Evolutionary conservation across 805 yeast genomes (phyloP), one percentile per base, ranked within the genome.

Genomic region (Yueomyces sinensis): DNA sequence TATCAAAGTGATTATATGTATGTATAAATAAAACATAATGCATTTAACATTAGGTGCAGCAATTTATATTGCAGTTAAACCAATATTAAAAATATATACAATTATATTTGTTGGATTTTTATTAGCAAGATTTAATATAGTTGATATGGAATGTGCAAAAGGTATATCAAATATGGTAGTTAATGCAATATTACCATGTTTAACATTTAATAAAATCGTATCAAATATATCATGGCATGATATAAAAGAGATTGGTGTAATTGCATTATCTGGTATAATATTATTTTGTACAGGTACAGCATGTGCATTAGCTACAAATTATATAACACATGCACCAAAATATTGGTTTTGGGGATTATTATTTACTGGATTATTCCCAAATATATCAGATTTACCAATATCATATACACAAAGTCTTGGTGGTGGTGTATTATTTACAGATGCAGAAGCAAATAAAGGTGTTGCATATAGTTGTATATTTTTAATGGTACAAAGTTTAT

Each of bases 361-460:
- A 5, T 67, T 77, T 20, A 83, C 81, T 9, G 84, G 89, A 0
- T 61, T 80, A 22, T 72, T 82, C 48, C 87, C 86, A 30, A 83
- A 83, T 49, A 74, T 79, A 30, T 72, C 86, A 13, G 94, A 83
- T 57, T 63, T 83, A 37, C 94, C 95, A 0, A 80, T 83, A 44
- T 94, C 94, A 0, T 84, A 83, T 44, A 53, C 76, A 27, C 83
- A 77, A 47, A 78, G 89, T 3, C 58, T 83, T 48, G 76, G 81
- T 18, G 62, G 68, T 14, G 75, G 84, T 1, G 60, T 70, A 1
- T 57, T 66, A 5, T 75, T 84, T 44, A 58, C 74, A 0, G 38
- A 59, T 4, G 65, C 54, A 4, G 72, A 78, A 36, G 78, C 80
- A 14, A 64, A 70, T 35, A 66, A 68, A 44, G 94, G 94, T 23